Base-by-base conservation (phyloP, 352 stramenopile genomes). In the Globisporangium cystogenes region DNA sequence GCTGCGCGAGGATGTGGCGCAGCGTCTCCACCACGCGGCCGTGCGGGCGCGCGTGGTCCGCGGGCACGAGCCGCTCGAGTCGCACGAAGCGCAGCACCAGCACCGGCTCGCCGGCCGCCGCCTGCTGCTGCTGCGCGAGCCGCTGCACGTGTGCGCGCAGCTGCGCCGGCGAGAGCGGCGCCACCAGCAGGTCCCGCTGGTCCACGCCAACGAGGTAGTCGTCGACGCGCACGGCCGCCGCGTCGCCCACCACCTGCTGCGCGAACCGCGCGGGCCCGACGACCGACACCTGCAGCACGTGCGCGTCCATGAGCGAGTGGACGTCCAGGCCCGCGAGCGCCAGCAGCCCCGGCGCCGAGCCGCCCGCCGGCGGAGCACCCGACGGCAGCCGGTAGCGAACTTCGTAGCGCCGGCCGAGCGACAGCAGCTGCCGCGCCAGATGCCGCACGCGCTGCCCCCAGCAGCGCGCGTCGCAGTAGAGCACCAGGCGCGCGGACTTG, bases 121-220 rank as follows among this genome's bases (percentile, higher is more conserved):
- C 18, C 20, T 20, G 39, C 20, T 29, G 26, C 26, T 29, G 26
- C 1, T 26, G 23, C 2, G 55, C 29, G 24, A 59, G 16, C 1
- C 26, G 31, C 21, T 67, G 67, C 12, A 70, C 21, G 7, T 73
- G 66, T 24, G 75, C 71, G 16, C 77, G 59, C 3, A 88, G 40
- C 10, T 82, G 70, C 33, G 74, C 57, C 0, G 86, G 49, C 14
- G 63, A 67, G 23, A 72, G 58, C 11, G 76, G 68, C 12, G 47
- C 68, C 0, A 84, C 27, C 35, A 90, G 65, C 48, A 90, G 67
- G 53, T 92, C 68, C 20, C 82, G 64, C 6, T 60, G 48, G 48
- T 72, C 65, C 45, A 90, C 67, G 0, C 76, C 76, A 10, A 96
- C 81, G 16, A 99, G 89, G 60, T 98, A 98, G 39, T 98, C 82